A percentile compares a stretch with the other conserved stretches of the same genome.
Evolutionary conservation across 1,284 basidiomycete species (phyloP).

Genomic region (Apiotrichum mycotoxinovorans): DNA sequence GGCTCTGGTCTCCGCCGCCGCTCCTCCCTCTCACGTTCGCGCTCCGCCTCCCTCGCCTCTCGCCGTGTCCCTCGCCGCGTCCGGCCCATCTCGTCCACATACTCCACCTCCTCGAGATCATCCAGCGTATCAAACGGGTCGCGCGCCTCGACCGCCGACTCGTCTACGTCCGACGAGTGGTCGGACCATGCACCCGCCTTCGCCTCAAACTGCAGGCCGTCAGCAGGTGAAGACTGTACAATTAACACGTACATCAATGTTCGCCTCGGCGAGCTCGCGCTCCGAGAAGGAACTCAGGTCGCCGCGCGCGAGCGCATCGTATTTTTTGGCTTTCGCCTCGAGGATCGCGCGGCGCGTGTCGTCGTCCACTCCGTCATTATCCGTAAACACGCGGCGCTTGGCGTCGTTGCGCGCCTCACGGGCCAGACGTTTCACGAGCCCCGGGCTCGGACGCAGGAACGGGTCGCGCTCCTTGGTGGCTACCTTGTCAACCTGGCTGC

Average conservation of each 20-base stretch:
- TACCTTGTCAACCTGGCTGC: conserved; percentile 20
- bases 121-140: conserved; percentile 50
- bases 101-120: conserved; percentile 41
- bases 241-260: conserved; percentile 70
- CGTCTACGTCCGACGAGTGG: conserved; percentile 38
- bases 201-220: conserved; percentile 68
- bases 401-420: conserved; percentile 44
- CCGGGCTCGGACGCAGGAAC: conserved; percentile 46
- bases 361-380: conserved; percentile 38
- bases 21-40: conserved; percentile 7
- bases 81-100: conserved; percentile 49
- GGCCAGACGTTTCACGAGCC: conserved; percentile 45
- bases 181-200: conserved; percentile 53
- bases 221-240: neutral
- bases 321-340: conserved; percentile 75
- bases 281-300: conserved; percentile 74
- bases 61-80: conserved; percentile 42
- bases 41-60: conserved; percentile 42
- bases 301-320: conserved; percentile 74
- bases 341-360: conserved; percentile 51
- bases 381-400: conserved; percentile 33
- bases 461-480: conserved; percentile 26
- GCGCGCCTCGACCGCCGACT: conserved; percentile 42
- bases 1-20: conserved; percentile 1
- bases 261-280: conserved; percentile 66